Evolutionary conservation across 2,329 filamentous ascomycete genomes (phyloP), one percentile per base, ranked within the genome.

Genomic region (Xylariaceae sp.): DNA sequence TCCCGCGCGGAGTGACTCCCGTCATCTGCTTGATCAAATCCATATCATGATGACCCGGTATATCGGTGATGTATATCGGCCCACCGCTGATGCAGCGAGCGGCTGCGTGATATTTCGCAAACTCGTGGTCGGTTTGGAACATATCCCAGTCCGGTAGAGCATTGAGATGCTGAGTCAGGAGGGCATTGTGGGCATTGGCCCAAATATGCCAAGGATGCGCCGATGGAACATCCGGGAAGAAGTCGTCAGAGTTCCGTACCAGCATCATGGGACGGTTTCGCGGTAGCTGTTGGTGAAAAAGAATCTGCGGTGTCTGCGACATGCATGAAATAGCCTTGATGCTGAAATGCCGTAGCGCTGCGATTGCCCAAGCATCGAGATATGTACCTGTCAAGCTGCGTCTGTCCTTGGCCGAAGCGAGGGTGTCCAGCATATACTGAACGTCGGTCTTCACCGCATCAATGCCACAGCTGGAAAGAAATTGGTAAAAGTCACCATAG

Each of bases 151-250:
- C 90, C 0, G 93, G 91, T 1, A 97, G 66, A 1, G 89, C 79
- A 52, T 96, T 95, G 24, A 97, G 72, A 56, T 93, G 84, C 48
- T 88, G 82, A 2, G 85, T 90, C 12, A 97, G 71, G 1, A 97
- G 72, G 24, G 80, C 75, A 60, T 95, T 96, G 64, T 96, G 87
- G 0, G 91, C 91, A 59, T 97, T 98, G 49, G 85, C 81, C 72
- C 94, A 98, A 28, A 97, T 77, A 62, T 98, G 93, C 91, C 93
- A 98, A 0, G 90, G 79, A 48, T 98, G 93, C 6, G 85, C 89
- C 0, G 80, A 76, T 0, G 80, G 76, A 3, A 89, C 77, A 34
- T 89, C 79, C 0, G 93, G 93, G 63, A 94, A 96, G 72, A 90
- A 98, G 64, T 97, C 87, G 49, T 83, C 90, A 1, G 87, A 94